Conservation (phyloP, 176 grass and related monocot genomes). For the Raddia guianensis region DNA sequence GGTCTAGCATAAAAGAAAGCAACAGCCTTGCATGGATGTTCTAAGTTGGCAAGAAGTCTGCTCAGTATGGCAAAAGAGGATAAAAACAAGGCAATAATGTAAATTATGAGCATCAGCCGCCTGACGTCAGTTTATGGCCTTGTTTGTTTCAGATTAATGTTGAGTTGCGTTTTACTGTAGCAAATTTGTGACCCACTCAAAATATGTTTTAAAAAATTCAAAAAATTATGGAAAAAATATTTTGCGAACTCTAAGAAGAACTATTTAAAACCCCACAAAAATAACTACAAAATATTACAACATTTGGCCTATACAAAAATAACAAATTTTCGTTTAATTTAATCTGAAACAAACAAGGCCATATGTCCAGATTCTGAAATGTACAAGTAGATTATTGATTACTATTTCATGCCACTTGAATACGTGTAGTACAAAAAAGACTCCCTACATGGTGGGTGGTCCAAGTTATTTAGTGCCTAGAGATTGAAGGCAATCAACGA, state of each 20-base stretch:
- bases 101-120: constrained; percentile 16
- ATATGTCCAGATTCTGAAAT: not conserved
- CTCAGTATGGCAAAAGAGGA: not conserved
- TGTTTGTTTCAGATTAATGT: no score
- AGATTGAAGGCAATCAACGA: constrained; percentile 29
- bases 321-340: no score
- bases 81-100: not conserved
- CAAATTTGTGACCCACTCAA: no score
- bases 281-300: no score
- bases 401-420: not conserved
- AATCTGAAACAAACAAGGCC: no score
- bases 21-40: not conserved
- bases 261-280: no score
- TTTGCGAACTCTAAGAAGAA: no score
- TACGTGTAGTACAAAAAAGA: not conserved
- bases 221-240: no score
- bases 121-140: not conserved
- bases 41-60: not conserved
- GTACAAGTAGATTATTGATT: not conserved
- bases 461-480: constrained; percentile 6
- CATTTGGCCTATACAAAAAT: no score
- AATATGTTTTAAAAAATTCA: no score
- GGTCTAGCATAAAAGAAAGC: constrained; percentile 15
- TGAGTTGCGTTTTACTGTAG: no score
- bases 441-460: not conserved